A percentile compares a stretch with the other conserved stretches of the same genome.
phyloP scores from a whole-genome alignment of 345 rosid species.

The Lumnitzera racemosa region DNA sequence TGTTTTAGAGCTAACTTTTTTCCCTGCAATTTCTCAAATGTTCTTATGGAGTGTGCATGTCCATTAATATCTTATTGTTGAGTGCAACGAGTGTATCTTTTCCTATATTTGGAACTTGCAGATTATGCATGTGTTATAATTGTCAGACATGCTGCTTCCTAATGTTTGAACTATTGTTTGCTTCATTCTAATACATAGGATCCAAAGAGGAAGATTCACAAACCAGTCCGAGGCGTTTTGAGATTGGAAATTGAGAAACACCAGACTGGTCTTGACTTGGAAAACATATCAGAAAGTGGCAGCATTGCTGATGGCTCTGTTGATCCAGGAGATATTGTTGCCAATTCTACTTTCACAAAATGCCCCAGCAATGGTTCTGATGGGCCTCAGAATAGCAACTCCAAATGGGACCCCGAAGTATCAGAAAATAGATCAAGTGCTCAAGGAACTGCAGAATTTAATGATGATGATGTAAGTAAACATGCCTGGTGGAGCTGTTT shows the following conservation, averaged over 20 bases:
- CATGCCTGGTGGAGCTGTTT: too few relatives aligned
- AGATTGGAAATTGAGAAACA: slow-evolving; percentile 95
- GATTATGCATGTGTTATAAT: too few relatives aligned
- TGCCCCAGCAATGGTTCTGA: slow-evolving; percentile 66
- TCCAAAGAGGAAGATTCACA: slow-evolving; percentile 87
- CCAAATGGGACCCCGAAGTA: slow-evolving; percentile 46
- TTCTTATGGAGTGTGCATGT: too few relatives aligned
- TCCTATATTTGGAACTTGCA: too few relatives aligned
- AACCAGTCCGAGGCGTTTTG: slow-evolving; percentile 87
- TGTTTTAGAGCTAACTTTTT: too few relatives aligned
- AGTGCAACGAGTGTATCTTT: too few relatives aligned
- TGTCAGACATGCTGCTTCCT: neutral
- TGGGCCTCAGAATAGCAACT: slow-evolving; percentile 49
- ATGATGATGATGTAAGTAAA: slow-evolving; percentile 58
- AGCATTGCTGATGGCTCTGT: slow-evolving; percentile 76
- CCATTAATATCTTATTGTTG: too few relatives aligned
- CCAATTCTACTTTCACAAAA: slow-evolving; percentile 48
- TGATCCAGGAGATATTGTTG: slow-evolving; percentile 54
- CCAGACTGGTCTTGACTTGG: slow-evolving; percentile 59
- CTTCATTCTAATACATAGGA: slow-evolving; percentile 42
- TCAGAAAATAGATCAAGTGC: slow-evolving; percentile 50
- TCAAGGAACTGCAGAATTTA: slow-evolving; percentile 43
- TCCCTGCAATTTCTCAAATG: too few relatives aligned
- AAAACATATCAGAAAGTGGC: slow-evolving; percentile 79
- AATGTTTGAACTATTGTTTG: slow-evolving; percentile 7